phyloP scores from a whole-genome alignment of 2,329 filamentous ascomycete genomes.

The Allantophomopsis lycopodina region DNA sequence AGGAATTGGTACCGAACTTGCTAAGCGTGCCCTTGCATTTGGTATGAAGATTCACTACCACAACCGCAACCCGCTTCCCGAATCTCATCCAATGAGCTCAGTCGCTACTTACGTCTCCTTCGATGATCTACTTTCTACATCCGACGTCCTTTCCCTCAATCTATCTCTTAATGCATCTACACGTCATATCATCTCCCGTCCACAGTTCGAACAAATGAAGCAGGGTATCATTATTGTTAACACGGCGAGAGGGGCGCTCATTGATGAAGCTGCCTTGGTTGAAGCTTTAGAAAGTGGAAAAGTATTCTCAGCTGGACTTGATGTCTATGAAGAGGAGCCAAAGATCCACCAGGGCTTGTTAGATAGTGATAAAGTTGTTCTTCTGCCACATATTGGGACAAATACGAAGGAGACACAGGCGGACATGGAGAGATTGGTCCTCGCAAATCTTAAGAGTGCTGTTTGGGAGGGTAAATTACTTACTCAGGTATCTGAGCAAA shows the following conservation, averaged over 20 bases:
- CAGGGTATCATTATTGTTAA: conserved; percentile 63
- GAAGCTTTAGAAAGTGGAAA: conserved; percentile 52
- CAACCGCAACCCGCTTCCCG: conserved; percentile 46
- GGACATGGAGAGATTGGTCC: conserved; percentile 2
- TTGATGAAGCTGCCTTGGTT: conserved; percentile 69
- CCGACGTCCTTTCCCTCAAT: conserved; percentile 66
- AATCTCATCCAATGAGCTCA: conserved; percentile 24
- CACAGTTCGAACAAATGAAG: conserved; percentile 64
- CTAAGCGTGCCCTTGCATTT: conserved; percentile 55
- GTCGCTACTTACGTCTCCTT: conserved; percentile 54
- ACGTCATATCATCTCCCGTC: conserved; percentile 54
- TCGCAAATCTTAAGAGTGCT: conserved; percentile 1
- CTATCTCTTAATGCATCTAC: conserved; percentile 62
- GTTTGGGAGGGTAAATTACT: conserved; percentile 1
- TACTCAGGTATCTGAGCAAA: conserved; percentile 3
- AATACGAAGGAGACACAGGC: conserved; percentile 1
- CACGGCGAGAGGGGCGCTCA: conserved; percentile 64
- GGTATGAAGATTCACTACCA: conserved; percentile 62
- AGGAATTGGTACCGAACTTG: conserved; percentile 58
- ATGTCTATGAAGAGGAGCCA: conserved; percentile 71
- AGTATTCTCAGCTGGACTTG: conserved; percentile 59
- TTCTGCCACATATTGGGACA: conserved; percentile 70
- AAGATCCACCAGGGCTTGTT: conserved; percentile 57
- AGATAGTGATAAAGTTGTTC: conserved; percentile 50
- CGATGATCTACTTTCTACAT: conserved; percentile 50